phyloP scores from a whole-genome alignment of 1,284 basidiomycete genomes.

The Volvariella volvacea region DNA sequence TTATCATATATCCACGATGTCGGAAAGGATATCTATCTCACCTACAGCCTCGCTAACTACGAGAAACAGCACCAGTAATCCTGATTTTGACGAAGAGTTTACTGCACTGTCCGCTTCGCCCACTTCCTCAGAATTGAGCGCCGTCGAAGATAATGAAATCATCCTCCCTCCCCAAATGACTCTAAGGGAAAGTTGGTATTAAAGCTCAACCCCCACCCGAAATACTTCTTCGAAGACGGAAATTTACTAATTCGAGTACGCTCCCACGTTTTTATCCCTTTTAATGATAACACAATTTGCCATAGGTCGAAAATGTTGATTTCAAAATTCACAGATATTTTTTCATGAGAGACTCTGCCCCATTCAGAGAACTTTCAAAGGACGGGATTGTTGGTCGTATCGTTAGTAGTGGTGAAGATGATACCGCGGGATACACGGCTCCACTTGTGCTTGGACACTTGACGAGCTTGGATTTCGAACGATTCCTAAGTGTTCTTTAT shows the following conservation, averaged over 20 bases:
- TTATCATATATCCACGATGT: too few relatives aligned
- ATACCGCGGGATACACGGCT: constrained; percentile 8
- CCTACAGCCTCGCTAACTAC: too few relatives aligned
- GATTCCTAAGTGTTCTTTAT: constrained; percentile 25
- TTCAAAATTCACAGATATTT: constrained; percentile 19
- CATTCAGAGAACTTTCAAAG: constrained; percentile 15
- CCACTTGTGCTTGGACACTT: constrained; percentile 14
- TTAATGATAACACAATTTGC: not conserved
- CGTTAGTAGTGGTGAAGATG: not conserved
- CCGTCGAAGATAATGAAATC: too few relatives aligned
- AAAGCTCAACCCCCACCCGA: constrained; percentile 7
- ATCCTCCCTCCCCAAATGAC: too few relatives aligned
- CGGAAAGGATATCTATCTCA: too few relatives aligned
- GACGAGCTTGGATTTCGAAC: constrained; percentile 20
- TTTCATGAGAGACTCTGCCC: constrained; percentile 25
- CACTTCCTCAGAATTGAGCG: too few relatives aligned
- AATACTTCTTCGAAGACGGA: constrained; percentile 15
- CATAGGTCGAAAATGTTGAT: constrained; percentile 16
- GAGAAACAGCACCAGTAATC: too few relatives aligned
- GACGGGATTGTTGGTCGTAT: constrained; percentile 5
- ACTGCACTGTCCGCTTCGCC: too few relatives aligned
- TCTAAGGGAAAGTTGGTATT: too few relatives aligned
- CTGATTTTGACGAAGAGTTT: too few relatives aligned
- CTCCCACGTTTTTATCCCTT: not conserved
- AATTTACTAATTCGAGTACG: constrained; percentile 15